Evolutionary conservation across 164 flowering plant species (phyloP).

Genomic region (Piper longum): DNA sequence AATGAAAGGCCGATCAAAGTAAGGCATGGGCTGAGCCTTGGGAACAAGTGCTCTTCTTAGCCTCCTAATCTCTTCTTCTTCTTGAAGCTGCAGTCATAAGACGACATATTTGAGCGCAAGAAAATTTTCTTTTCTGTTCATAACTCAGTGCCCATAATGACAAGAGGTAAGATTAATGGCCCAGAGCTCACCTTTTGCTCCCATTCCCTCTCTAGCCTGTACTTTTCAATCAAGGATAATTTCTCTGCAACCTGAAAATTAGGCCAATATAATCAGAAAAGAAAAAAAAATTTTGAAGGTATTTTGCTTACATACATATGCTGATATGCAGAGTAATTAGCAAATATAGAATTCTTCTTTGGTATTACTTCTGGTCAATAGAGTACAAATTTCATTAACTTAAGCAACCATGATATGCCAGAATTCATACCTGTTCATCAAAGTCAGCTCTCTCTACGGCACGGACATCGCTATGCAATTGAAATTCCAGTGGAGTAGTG

Average conservation of each 20-base stretch:
- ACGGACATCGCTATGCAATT: conserved; percentile 67
- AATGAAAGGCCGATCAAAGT: conserved; percentile 83
- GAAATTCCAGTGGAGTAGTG: conserved; percentile 60
- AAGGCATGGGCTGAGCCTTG: conserved; percentile 98
- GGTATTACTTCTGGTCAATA: too few relatives aligned
- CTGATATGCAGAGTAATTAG: too few relatives aligned
- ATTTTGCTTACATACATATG: too few relatives aligned
- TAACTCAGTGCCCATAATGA: background rate
- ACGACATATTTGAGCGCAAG: background rate
- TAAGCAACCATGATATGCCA: too few relatives aligned
- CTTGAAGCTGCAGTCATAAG: conserved; percentile 40
- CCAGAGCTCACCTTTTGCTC: conserved; percentile 43
- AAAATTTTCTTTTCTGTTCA: background rate
- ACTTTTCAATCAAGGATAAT: conserved; percentile 48
- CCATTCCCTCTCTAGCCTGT: conserved; percentile 68
- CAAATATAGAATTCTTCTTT: too few relatives aligned
- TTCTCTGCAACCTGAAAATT: conserved; percentile 59
- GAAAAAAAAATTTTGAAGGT: background rate
- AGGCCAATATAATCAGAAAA: background rate
- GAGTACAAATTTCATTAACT: too few relatives aligned
- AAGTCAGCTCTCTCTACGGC: conserved; percentile 89
- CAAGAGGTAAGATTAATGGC: background rate
- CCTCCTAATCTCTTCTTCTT: conserved; percentile 78
- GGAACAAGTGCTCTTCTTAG: conserved; percentile 83
- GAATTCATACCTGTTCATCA: conserved; percentile 49